phyloP scores from a whole-genome alignment of 108 stramenopile species.

The Cylindrotheca fusiformis region DNA sequence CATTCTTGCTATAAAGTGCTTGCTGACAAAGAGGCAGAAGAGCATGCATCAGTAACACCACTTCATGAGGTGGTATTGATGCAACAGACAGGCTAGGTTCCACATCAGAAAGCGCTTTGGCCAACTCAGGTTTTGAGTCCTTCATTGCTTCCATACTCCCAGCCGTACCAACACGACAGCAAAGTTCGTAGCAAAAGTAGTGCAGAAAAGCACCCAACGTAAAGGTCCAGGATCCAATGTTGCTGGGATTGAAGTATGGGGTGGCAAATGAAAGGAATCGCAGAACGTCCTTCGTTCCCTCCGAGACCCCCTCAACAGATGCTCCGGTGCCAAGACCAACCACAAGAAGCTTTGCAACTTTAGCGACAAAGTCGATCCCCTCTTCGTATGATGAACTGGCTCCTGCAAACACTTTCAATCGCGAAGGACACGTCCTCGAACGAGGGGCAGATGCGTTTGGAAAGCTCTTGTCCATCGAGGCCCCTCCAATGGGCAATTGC shows the following conservation, averaged over 20 bases:
- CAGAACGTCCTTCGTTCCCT: conserved; percentile 75
- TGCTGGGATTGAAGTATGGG: conserved; percentile 91
- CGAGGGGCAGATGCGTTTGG: conserved; percentile 54
- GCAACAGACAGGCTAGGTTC: conserved; percentile 52
- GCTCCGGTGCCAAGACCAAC: conserved; percentile 56
- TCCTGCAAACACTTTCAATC: conserved; percentile 75
- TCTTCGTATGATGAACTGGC: conserved; percentile 70
- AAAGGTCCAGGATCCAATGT: conserved; percentile 87
- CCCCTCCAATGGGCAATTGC: conserved; percentile 79
- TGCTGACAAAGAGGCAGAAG: conserved; percentile 83
- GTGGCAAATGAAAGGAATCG: conserved; percentile 74
- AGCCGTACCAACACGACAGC: conserved; percentile 61
- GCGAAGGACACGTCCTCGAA: conserved; percentile 60
- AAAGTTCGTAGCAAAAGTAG: conserved; percentile 79
- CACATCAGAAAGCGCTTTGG: conserved; percentile 39
- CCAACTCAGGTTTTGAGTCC: conserved; percentile 34
- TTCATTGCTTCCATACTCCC: conserved; percentile 59
- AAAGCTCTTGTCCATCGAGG: conserved; percentile 68
- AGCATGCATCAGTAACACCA: conserved; percentile 70
- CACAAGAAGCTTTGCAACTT: conserved; percentile 75
- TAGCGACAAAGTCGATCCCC: conserved; percentile 83
- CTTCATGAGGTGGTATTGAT: conserved; percentile 58
- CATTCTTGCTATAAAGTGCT: conserved; percentile 85
- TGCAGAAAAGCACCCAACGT: conserved; percentile 83
- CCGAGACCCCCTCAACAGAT: conserved; percentile 34